Base-by-base conservation (phyloP, 352 stramenopile species). In the Elongisporangium senticosum region DNA sequence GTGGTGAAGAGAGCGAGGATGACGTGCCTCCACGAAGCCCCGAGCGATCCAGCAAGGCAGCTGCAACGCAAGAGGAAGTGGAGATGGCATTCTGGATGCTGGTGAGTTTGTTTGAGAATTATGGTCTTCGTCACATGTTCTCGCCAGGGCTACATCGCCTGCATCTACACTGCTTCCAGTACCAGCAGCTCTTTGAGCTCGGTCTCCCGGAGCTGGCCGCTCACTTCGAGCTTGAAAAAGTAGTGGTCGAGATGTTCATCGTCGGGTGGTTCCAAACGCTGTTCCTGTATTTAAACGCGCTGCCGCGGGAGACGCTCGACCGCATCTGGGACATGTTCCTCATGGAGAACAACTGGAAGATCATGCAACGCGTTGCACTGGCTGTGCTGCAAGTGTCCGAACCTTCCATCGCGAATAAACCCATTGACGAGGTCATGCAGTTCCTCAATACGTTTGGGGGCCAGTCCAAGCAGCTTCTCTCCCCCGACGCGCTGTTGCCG, bases 251-350 rank as follows among this genome's bases (percentile, higher is more conserved):
- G 58, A 93, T 95, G 86, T 95, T 93, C 53, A 82, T 83, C 19
- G 84, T 95, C 26, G 86, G 86, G 40, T 95, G 86, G 86, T 95
- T 93, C 73, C 83, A 95, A 68, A 95, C 86, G 37, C 55, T 95
- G 24, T 95, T 90, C 56, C 67, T 94, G 28, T 95, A 95, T 63
- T 54, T 95, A 59, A 93, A 92, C 22, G 86, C 89, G 62, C 68
- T 95, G 17, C 86, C 86, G 10, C 62, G 68, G 40, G 75, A 85
- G 51, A 79, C 79, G 4, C 65, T 93, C 28, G 71, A 93, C 62
- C 73, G 78, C 50, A 82, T 95, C n/a, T 95, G 86, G 86, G 84
- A 95, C 49, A 79, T 95, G 15, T 93, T 95, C 53, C 53, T 93
- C 10, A 86, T 82, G 57, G 86, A 95, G 43, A 89, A 87, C 57